Evolutionary conservation across 2,329 filamentous ascomycete species (phyloP), one percentile per base, ranked within the genome.

Genomic region (Pseudogymnoascus sp.): DNA sequence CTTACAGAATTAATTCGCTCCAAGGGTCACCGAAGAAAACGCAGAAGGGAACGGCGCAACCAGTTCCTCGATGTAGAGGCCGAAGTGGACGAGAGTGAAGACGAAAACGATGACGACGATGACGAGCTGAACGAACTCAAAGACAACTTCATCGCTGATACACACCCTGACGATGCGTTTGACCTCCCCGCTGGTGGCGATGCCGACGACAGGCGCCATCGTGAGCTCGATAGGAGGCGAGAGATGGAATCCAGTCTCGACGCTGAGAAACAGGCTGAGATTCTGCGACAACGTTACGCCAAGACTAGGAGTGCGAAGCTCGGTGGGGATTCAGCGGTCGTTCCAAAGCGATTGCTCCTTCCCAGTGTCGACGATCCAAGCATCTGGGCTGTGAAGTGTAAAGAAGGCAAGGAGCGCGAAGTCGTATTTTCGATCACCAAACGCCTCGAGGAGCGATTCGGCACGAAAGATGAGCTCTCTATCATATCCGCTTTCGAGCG

Each of bases 21-120:
- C 31, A 69, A 87, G 83, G 82, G 82, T 64, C 85, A 91, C 72
- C 90, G 90, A 63, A 85, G 89, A 70, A 97, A 97, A 77, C 89
- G 93, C 64, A 78, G 82, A 72, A 86, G 85, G 74, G 86, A 89
- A 68, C 84, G 84, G 67, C 86, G 91, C 67, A 90, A 91, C 70
- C 88, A 89, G 72, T 97, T 97, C 85, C 87, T 99, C 78, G 95
- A 99, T 86, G 91, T 93, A 72, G 95, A 99, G 81, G 95, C 95
- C 75, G 95, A 97, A 78, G 95, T 99, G 69, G 95, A 97, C 73
- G 95, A 90, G 64, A 87, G 96, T 67, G 92, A 96, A 70, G 92
- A 96, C 70, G 90, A 91, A 69, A 88, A 84, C 68, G 90, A 90
- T 66, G 91, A 96, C 67, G 91, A 96, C 61, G 93, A 97, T 69